These are phyloP conservation scores for Hortiboletus campestris DNA, from an alignment of 768 basidiomycete species.

Conservation along the genomic window DNA sequence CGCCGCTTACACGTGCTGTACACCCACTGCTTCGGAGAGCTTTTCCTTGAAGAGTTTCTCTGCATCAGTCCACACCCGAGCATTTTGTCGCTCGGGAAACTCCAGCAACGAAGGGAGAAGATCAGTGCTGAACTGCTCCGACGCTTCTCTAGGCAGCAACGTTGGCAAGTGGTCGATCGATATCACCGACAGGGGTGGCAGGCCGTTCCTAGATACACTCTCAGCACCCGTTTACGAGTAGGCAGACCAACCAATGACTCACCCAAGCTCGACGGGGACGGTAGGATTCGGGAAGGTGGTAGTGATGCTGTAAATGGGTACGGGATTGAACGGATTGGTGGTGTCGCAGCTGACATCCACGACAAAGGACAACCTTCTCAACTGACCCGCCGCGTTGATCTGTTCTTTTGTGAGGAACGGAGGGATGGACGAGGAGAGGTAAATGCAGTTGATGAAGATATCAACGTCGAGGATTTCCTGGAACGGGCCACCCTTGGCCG, in stretches of 20 bases:
- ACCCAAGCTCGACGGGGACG: conserved; percentile 81
- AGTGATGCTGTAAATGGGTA: conserved; percentile 92
- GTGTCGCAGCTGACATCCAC: conserved; percentile 99
- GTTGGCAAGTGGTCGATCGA: conserved; percentile 98
- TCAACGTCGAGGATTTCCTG: conserved; percentile 93
- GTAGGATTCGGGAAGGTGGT: conserved; percentile 93
- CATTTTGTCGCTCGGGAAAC: conserved; percentile 62
- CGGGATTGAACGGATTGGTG: conserved; percentile 97
- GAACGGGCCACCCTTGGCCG: conserved; percentile 95
- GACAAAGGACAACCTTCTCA: conserved; percentile 71
- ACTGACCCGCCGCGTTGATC: conserved; percentile 67
- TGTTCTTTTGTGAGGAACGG: conserved; percentile 74
- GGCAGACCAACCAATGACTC: conserved; percentile 30
- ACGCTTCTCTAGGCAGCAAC: conserved; percentile 90
- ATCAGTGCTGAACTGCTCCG: conserved; percentile 91
- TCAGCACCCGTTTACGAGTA: conserved; percentile 2
- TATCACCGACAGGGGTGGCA: conserved; percentile 76
- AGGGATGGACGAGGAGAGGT: conserved; percentile 82
- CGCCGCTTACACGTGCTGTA: neutral
- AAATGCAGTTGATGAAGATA: conserved; percentile 99
- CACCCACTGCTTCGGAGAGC: conserved; percentile 48
- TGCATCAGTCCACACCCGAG: conserved; percentile 86
- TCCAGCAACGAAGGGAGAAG: conserved; percentile 80
- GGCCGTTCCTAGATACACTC: conserved; percentile 44
- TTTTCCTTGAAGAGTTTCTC: conserved; percentile 77